Base-by-base conservation (phyloP, 345 rosid genomes). In the Euphorbia tirucalli region DNA sequence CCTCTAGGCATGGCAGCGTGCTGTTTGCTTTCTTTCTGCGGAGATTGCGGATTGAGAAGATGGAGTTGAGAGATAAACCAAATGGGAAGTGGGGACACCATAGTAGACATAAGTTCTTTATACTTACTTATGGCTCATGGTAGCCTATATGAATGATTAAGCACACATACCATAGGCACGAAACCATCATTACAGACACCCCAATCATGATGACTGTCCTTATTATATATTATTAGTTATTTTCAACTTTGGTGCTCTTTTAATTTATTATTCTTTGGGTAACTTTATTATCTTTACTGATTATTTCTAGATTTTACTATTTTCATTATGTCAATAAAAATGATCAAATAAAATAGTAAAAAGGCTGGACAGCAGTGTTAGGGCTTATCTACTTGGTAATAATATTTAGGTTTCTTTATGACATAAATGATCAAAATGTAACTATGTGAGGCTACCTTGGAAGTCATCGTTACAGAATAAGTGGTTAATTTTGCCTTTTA, bases 81-180 rank as follows among this genome's bases (percentile, higher is more conserved):
- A 57, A 43, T 24, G 15, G 14, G 71, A 49, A 25, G 50, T 7
- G 64, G 37, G 60, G 68, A 75, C 79, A 65, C 82, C 74, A 43
- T 63, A 39, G 52, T 21, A 30, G 68, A 43, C 37, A 41, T 37
- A 35, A 46, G 39, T 62, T 50, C 56, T 43, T 2, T 10, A 25
- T 22, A 7, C 11, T 56, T 56, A 2, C 8, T 56, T 66, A 50
- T 11, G 37, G 21, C 43, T n/a, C n/a, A 10, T 49, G 60, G 44
- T 63, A 28, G 62, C 55, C 24, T 43, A 5, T 57, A 83, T 83
- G 74, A 80, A 83, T 83, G 73, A 81, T 85, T 83, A 72, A 59
- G 65, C 75, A 58, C 74, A 60, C 78, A 16, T 71, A 39, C 66
- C 75, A n/a, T 14, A 35, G 65, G 70, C 79, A 18, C 13, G 59